A percentile compares a stretch with the other conserved stretches of the same genome.
These are phyloP conservation scores for Cucurbitaria berberidis DNA, from an alignment of 2,329 filamentous ascomycete species.

Conservation along the genomic window DNA sequence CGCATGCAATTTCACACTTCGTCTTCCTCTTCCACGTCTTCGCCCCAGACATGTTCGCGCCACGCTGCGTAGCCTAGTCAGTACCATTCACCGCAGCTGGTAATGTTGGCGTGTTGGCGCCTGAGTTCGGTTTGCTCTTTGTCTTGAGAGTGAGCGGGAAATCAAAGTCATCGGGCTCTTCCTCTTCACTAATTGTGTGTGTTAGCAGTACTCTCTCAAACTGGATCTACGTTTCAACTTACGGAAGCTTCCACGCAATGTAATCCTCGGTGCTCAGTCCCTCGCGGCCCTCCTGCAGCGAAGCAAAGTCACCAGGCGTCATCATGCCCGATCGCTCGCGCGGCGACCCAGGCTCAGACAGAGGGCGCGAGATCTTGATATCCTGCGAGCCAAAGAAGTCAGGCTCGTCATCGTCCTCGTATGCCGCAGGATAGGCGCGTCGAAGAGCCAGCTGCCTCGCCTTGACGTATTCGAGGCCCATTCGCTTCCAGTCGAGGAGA, in stretches of 20 bases:
- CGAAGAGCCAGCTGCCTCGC: slow-evolving; percentile 89
- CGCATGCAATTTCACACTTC: slow-evolving; percentile 17
- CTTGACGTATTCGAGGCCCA: slow-evolving; percentile 99
- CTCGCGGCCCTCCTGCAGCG: slow-evolving; percentile 91
- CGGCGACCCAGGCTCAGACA: slow-evolving; percentile 93
- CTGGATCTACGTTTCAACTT: slow-evolving; percentile 57
- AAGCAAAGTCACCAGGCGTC: slow-evolving; percentile 98
- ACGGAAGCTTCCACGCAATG: slow-evolving; percentile 97
- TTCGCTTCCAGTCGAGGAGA: slow-evolving; percentile 97
- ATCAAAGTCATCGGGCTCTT: slow-evolving; percentile 81
- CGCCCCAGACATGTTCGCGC: not conserved
- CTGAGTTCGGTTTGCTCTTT: slow-evolving; percentile 48
- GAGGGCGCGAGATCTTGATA: slow-evolving; percentile 91
- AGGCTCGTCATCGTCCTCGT: slow-evolving; percentile 76
- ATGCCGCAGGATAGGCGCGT: slow-evolving; percentile 88
- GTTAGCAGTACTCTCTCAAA: slow-evolving; percentile 35
- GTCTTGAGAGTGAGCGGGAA: slow-evolving; percentile 71
- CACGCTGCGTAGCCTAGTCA: slow-evolving; percentile 16
- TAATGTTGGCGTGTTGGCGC: slow-evolving; percentile 38
- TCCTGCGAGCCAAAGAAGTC: slow-evolving; percentile 92
- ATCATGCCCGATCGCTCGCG: slow-evolving; percentile 94
- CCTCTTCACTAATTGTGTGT: slow-evolving; percentile 71
- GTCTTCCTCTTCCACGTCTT: not conserved
- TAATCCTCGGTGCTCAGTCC: slow-evolving; percentile 96
- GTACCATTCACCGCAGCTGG: slow-evolving; percentile 37